These are phyloP conservation scores for Alternaria arbusti DNA, from an alignment of 2,329 filamentous ascomycete species.

Conservation along the genomic window DNA sequence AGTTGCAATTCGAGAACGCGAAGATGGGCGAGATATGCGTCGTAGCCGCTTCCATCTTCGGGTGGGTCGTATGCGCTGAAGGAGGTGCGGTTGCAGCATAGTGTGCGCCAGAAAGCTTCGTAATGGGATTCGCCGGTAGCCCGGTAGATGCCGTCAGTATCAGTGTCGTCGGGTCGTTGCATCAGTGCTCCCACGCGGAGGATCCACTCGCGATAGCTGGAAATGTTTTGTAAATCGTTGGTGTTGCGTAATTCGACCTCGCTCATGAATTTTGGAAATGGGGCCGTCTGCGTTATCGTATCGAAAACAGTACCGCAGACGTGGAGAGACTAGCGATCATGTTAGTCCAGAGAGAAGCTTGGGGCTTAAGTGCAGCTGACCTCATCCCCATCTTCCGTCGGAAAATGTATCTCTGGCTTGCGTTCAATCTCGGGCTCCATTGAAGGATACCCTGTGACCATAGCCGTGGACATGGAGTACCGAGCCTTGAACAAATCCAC, in stretches of 20 bases:
- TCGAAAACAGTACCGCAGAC: too few relatives aligned
- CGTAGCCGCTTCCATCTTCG: neutral
- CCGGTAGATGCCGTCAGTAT: neutral
- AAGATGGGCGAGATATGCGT: neutral
- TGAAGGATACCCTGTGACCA: neutral
- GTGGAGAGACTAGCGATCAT: too few relatives aligned
- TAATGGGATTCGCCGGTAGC: neutral
- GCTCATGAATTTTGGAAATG: too few relatives aligned
- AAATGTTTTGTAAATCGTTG: neutral
- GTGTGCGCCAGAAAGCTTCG: neutral
- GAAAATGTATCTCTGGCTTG: neutral
- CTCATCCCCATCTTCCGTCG: too few relatives aligned
- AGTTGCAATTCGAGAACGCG: neutral
- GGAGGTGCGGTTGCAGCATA: neutral
- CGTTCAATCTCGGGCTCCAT: neutral
- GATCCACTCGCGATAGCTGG: neutral
- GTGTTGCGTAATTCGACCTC: too few relatives aligned
- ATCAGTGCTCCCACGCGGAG: neutral
- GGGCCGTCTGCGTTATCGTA: too few relatives aligned
- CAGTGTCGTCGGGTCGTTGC: too few relatives aligned
- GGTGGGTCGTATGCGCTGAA: neutral
- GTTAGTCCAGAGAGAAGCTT: too few relatives aligned
- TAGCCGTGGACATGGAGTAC: too few relatives aligned
- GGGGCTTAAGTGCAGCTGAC: too few relatives aligned
- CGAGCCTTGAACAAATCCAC: neutral